These are phyloP conservation scores for Brassica nigra DNA, from an alignment of 345 rosid species.

Conservation along the genomic window DNA sequence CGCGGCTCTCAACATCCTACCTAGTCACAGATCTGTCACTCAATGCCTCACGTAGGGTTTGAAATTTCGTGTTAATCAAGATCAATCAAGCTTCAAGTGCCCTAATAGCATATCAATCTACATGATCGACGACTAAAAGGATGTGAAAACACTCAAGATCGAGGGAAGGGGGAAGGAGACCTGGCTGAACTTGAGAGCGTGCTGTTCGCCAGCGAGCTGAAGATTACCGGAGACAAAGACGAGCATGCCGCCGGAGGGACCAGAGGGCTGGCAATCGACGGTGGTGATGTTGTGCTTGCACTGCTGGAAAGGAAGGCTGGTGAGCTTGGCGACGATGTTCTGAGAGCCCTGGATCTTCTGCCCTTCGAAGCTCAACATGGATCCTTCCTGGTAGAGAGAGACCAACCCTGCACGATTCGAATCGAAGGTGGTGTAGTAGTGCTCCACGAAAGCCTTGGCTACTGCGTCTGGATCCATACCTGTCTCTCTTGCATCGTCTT, in stretches of 20 bases:
- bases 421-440: slow-evolving; percentile 89
- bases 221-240: slow-evolving; percentile 92
- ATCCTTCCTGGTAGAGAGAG: slow-evolving; percentile 74
- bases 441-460: slow-evolving; percentile 87
- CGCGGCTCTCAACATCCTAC: neutral
- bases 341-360: slow-evolving; percentile 82
- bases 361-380: slow-evolving; percentile 94
- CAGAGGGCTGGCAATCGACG: slow-evolving; percentile 95
- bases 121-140: slow-evolving; percentile 1
- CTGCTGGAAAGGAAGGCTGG: slow-evolving; percentile 88
- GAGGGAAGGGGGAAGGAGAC: slow-evolving; percentile 36
- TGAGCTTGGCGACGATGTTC: slow-evolving; percentile 82
- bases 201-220: slow-evolving; percentile 90
- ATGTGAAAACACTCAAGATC: neutral
- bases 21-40: slow-evolving; percentile 7
- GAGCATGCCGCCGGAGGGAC: slow-evolving; percentile 83
- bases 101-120: slow-evolving; percentile 36
- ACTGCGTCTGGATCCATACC: slow-evolving; percentile 84
- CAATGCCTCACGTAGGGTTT: neutral
- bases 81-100: slow-evolving; percentile 15
- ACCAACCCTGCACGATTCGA: slow-evolving; percentile 61
- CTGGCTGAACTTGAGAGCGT: slow-evolving; percentile 97
- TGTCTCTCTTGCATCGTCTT: slow-evolving; percentile 9
- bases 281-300: slow-evolving; percentile 84
- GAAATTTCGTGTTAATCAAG: slow-evolving; percentile 1